A percentile compares a stretch with the other conserved stretches of the same genome.
Conservation (phyloP, 2,329 filamentous ascomycete genomes). For the Cladobotryum mycophilum region DNA sequence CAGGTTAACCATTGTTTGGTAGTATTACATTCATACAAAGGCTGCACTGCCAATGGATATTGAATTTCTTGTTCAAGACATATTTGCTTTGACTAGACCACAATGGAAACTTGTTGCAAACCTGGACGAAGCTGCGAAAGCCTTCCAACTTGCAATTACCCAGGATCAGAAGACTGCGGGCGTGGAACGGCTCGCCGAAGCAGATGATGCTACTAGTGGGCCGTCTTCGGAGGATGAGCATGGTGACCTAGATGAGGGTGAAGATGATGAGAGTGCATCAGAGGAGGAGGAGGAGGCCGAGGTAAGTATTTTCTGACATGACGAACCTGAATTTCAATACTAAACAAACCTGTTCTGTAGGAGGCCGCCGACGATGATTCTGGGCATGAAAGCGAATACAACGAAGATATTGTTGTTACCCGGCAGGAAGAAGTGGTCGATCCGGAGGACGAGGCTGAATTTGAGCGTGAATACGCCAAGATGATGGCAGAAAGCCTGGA, state of each 20-base stretch:
- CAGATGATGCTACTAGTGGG: constrained; percentile 65
- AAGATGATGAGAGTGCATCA: constrained; percentile 55
- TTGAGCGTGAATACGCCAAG: constrained; percentile 95
- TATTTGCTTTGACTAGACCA: constrained; percentile 74
- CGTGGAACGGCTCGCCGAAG: constrained; percentile 60
- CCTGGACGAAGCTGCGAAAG: constrained; percentile 73
- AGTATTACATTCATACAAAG: constrained; percentile 93
- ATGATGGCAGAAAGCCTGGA: constrained; percentile 98
- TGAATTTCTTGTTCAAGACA: constrained; percentile 93
- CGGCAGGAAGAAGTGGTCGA: constrained; percentile 85
- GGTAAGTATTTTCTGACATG: constrained; percentile 27
- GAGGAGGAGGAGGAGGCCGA: constrained; percentile 57
- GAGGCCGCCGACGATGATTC: constrained; percentile 43
- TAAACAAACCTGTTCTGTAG: constrained; percentile 35
- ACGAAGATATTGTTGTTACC: constrained; percentile 86
- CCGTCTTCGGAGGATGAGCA: constrained; percentile 72
- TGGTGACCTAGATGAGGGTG: constrained; percentile 59
- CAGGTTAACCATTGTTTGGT: constrained; percentile 9
- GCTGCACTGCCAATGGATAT: constrained; percentile 90
- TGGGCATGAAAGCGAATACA: constrained; percentile 56
- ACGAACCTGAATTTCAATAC: constrained; percentile 41
- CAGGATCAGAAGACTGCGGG: constrained; percentile 82
- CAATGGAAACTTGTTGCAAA: constrained; percentile 86
- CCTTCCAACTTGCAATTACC: constrained; percentile 81
- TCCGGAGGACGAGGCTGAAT: constrained; percentile 91